phyloP scores from a whole-genome alignment of 768 basidiomycete genomes.

The Boletus insuetus region DNA sequence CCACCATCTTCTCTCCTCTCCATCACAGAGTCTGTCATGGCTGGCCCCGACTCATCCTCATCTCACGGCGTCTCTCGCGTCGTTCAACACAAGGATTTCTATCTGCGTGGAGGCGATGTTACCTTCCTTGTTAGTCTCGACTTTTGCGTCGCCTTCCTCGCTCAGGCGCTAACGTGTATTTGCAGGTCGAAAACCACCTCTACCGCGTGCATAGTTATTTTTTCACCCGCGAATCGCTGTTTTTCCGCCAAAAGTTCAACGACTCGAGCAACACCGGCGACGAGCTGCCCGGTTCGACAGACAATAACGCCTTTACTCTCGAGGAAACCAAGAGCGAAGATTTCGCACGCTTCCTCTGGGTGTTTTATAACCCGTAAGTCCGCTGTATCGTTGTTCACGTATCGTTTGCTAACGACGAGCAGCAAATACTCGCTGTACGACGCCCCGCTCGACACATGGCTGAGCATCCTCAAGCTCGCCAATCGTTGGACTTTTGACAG shows the following conservation, averaged over 20 bases:
- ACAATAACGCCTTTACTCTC: slow-evolving; percentile 44
- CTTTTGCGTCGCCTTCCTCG: not conserved
- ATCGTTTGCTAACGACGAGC: not conserved
- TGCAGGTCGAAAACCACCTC: slow-evolving; percentile 52
- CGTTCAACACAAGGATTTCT: slow-evolving; percentile 45
- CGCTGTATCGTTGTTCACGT: too few species aligned
- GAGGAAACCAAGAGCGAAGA: slow-evolving; percentile 44
- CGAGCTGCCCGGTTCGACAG: slow-evolving; percentile 35
- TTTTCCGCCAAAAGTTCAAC: slow-evolving; percentile 40
- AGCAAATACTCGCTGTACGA: slow-evolving; percentile 40
- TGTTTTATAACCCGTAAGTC: slow-evolving; percentile 62
- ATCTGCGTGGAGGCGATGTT: slow-evolving; percentile 57
- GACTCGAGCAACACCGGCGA: slow-evolving; percentile 30
- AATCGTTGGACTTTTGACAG: slow-evolving; percentile 40
- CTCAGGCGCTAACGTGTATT: slow-evolving; percentile 13
- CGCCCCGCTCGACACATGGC: slow-evolving; percentile 41
- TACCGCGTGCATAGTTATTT: slow-evolving; percentile 63
- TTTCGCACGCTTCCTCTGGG: slow-evolving; percentile 56
- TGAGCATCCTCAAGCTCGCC: slow-evolving; percentile 38
- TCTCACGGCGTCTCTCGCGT: slow-evolving; percentile 30
- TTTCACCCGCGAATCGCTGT: slow-evolving; percentile 57
- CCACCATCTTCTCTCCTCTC: slow-evolving; percentile 31
- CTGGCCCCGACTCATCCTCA: slow-evolving; percentile 16
- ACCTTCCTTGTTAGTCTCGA: slow-evolving; percentile 49
- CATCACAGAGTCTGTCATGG: slow-evolving; percentile 24